Percentiles rank a stretch among this genome's conserved stretches.
Evolutionary conservation across 352 stramenopile species (phyloP).

Genomic region (Phytophthora agathidicida): DNA sequence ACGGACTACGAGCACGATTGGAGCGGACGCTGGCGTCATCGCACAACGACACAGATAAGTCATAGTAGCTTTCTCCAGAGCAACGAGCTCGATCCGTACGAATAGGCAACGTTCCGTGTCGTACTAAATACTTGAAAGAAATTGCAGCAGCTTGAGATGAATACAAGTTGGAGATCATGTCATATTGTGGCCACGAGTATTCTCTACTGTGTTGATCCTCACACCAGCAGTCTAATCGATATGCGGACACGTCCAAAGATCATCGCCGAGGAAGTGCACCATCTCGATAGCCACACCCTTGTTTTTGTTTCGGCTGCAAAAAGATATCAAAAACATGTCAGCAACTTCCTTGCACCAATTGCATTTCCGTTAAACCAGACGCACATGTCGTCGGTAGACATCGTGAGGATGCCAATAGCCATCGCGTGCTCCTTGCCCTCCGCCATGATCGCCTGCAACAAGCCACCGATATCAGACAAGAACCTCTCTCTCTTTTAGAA

Average conservation of each 20-base stretch:
- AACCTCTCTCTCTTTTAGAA: no score
- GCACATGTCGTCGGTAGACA: conserved; percentile 97
- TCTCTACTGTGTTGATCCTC: background rate
- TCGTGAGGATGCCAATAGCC: conserved; percentile 96
- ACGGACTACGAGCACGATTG: conserved; percentile 17
- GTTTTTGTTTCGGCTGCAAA: conserved; percentile 93
- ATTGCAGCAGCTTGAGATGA: conserved; percentile 2
- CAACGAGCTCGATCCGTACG: background rate
- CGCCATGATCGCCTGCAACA: conserved; percentile 94
- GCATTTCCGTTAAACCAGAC: background rate
- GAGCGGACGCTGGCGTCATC: conserved; percentile 5
- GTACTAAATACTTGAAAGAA: conserved; percentile 6
- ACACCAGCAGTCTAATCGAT: conserved; percentile 73
- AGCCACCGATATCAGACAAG: no score
- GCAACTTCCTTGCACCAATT: background rate
- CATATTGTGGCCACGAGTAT: background rate
- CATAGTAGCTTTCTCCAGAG: conserved; percentile 15
- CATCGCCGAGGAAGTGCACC: conserved; percentile 97
- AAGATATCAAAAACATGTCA: conserved; percentile 2
- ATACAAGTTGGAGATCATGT: background rate
- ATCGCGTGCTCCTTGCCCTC: conserved; percentile 98
- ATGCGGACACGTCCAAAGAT: conserved; percentile 91
- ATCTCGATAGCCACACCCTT: conserved; percentile 98
- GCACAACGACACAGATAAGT: conserved; percentile 12
- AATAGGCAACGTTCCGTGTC: background rate